phyloP scores from a whole-genome alignment of 768 basidiomycete genomes.

The Amanita fuliginea region DNA sequence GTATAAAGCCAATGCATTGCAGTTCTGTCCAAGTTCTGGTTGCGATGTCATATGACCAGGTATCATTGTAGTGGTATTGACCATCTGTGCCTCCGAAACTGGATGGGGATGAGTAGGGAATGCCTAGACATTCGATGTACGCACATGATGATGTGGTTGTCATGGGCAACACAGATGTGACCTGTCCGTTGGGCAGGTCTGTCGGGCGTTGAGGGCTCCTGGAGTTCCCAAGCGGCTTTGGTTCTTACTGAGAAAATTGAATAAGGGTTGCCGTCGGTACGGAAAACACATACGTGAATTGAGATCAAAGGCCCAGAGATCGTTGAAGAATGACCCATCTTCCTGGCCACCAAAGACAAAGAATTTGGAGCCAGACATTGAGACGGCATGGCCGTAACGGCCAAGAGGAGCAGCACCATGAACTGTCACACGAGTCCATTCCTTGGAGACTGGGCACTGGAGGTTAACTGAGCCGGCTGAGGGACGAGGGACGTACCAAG shows the following conservation, averaged over 20 bases:
- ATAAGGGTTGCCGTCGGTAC: not conserved
- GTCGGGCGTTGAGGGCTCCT: conserved; percentile 48
- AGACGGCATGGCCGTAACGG: conserved; percentile 92
- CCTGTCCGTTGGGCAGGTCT: conserved; percentile 81
- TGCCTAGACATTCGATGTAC: conserved; percentile 4
- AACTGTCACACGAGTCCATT: conserved; percentile 87
- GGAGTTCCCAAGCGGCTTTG: conserved; percentile 77
- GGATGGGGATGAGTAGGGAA: conserved; percentile 9
- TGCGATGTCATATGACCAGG: conserved; percentile 84
- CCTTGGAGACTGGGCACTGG: conserved; percentile 59
- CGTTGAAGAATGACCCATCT: conserved; percentile 88
- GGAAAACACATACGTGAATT: conserved; percentile 62
- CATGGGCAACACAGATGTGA: conserved; percentile 76
- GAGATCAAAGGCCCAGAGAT: conserved; percentile 93
- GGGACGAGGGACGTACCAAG: conserved; percentile 50
- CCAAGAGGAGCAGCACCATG: conserved; percentile 73
- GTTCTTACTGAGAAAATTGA: conserved; percentile 54
- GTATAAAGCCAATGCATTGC: conserved; percentile 93
- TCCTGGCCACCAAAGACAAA: conserved; percentile 96
- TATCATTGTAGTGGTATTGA: conserved; percentile 98
- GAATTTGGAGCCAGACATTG: conserved; percentile 85
- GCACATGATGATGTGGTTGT: conserved; percentile 79
- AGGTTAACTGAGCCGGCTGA: not conserved
- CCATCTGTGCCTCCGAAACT: conserved; percentile 98
- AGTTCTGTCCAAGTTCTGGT: conserved; percentile 84